Evolutionary conservation across 2,329 filamentous ascomycete species (phyloP).

Genomic region (Aspergillus phoenicis): DNA sequence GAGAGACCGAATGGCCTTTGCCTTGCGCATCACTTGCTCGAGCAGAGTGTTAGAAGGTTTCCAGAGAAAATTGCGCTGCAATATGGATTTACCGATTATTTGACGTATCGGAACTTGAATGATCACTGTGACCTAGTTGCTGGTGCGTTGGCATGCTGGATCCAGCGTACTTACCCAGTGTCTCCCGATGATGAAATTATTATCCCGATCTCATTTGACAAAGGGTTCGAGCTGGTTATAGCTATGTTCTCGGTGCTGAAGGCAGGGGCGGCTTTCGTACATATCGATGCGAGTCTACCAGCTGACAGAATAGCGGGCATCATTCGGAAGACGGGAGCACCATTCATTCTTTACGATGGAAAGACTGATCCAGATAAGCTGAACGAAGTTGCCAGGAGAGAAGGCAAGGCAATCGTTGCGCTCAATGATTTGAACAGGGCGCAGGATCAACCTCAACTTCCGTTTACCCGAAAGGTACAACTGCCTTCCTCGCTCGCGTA

Average conservation of each 20-base stretch:
- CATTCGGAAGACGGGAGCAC: not conserved
- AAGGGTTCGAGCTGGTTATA: not conserved
- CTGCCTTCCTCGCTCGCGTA: not conserved
- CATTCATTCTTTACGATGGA: not conserved
- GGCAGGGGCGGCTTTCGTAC: constrained; percentile 2
- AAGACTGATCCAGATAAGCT: not conserved
- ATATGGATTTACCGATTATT: not conserved
- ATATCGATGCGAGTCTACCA: not conserved
- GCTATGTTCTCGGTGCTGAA: constrained; percentile 12
- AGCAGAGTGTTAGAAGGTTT: not conserved
- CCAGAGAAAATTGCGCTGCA: not conserved
- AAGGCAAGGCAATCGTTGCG: not conserved
- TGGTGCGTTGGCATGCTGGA: not conserved
- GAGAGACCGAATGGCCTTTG: too few species aligned
- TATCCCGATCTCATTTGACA: not conserved
- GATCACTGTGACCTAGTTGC: not conserved
- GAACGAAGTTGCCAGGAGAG: not conserved
- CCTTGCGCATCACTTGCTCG: not conserved
- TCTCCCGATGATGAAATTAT: not conserved
- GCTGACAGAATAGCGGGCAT: not conserved
- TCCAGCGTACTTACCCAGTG: not conserved
- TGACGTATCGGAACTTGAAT: not conserved
- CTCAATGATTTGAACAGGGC: not conserved
- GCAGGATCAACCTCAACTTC: not conserved
- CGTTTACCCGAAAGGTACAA: not conserved